Percentiles rank a stretch among this genome's conserved stretches.
phyloP scores from a whole-genome alignment of 441 rosid species.

The Populus hybrid region DNA sequence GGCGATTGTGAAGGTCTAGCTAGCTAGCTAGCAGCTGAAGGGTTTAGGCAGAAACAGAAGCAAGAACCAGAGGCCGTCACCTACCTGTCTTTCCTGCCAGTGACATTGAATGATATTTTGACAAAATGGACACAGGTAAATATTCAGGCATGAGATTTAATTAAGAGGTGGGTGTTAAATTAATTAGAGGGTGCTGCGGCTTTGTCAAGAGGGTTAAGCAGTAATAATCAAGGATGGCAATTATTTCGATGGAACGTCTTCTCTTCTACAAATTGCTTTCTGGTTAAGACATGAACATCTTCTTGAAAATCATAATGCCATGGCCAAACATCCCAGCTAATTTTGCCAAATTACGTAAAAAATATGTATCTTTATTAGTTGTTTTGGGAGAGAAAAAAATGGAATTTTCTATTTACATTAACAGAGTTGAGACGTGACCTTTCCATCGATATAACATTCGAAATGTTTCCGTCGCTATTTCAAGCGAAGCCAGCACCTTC shows the following conservation, averaged over 20 bases:
- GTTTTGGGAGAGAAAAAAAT: background rate
- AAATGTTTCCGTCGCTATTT: background rate
- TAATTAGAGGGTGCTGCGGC: constrained; percentile 42
- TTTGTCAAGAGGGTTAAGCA: constrained; percentile 53
- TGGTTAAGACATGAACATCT: constrained; percentile 26
- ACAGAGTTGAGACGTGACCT: background rate
- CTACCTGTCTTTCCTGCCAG: background rate
- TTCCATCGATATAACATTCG: background rate
- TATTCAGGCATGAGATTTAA: background rate
- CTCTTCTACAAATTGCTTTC: constrained; percentile 31
- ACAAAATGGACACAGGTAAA: background rate
- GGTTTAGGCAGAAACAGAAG: background rate
- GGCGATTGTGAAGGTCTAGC: background rate
- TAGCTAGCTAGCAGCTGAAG: background rate
- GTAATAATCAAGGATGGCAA: constrained; percentile 34
- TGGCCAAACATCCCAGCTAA: constrained; percentile 20
- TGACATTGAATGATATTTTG: background rate
- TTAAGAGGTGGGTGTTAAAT: constrained; percentile 8
- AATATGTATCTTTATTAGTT: background rate
- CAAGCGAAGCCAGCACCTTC: background rate
- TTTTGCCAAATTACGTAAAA: constrained; percentile 10
- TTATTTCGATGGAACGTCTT: constrained; percentile 30
- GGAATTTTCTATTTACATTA: background rate
- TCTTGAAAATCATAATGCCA: constrained; percentile 2
- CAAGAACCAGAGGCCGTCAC: background rate